phyloP scores from a whole-genome alignment of 2,329 filamentous ascomycete genomes.

The Pezizomycotina sp. region DNA sequence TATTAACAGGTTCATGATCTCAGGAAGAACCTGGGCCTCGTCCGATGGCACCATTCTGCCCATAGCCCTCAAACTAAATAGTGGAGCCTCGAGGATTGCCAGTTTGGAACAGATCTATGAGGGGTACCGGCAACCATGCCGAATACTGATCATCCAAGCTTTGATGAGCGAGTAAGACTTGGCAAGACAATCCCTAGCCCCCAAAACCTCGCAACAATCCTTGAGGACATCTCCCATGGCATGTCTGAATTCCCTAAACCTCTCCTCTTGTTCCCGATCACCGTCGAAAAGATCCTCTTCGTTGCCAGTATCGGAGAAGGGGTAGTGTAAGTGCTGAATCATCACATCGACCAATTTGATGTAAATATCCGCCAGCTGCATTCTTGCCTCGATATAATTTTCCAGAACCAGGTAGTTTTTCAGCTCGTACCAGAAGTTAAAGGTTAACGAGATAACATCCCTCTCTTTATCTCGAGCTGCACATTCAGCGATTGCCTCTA shows the following conservation, averaged over 20 bases:
- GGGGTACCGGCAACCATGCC: conserved; percentile 45
- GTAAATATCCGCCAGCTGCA: conserved; percentile 65
- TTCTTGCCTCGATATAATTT: conserved; percentile 65
- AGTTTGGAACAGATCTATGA: conserved; percentile 52
- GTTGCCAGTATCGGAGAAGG: conserved; percentile 53
- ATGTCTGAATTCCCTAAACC: conserved; percentile 90
- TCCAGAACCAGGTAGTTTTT: conserved; percentile 92
- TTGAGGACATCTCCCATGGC: conserved; percentile 96
- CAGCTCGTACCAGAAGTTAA: conserved; percentile 95
- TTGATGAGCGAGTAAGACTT: conserved; percentile 81
- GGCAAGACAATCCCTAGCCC: conserved; percentile 72
- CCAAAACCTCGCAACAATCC: conserved; percentile 91
- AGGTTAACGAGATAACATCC: conserved; percentile 85
- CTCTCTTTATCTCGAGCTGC: conserved; percentile 71
- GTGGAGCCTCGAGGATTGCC: conserved; percentile 90
- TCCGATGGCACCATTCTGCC: conserved; percentile 88
- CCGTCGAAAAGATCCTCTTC: conserved; percentile 83
- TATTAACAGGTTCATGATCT: conserved; percentile 82
- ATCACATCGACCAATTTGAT: conserved; percentile 84
- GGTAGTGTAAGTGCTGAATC: conserved; percentile 78
- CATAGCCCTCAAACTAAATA: conserved; percentile 92
- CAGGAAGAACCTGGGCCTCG: conserved; percentile 71
- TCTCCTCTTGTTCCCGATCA: conserved; percentile 88
- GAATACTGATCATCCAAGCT: conserved; percentile 73
- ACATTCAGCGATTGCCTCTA: conserved; percentile 85